phyloP scores from a whole-genome alignment of 331 rosid species.

The Acacia concinna region DNA sequence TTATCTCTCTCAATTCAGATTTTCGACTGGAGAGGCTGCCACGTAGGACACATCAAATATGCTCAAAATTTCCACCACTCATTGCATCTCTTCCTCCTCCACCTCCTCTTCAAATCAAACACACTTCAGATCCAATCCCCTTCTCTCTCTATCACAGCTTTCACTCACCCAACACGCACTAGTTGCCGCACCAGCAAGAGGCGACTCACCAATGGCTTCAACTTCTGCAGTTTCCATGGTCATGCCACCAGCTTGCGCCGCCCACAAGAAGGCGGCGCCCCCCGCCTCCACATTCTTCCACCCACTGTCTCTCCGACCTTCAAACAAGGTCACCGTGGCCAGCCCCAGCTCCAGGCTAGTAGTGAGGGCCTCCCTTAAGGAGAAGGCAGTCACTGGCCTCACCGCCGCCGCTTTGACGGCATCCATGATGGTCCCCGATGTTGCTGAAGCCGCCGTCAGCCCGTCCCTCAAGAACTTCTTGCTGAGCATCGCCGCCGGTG shows the following conservation, averaged over 20 bases:
- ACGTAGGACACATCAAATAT: slow-evolving; percentile 59
- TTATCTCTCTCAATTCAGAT: slow-evolving; percentile 44
- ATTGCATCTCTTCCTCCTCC: slow-evolving; percentile 28
- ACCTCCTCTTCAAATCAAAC: slow-evolving; percentile 37
- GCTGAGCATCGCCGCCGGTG: slow-evolving; percentile 94
- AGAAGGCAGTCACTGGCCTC: slow-evolving; percentile 80
- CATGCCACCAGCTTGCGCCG: slow-evolving; percentile 56
- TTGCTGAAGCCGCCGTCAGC: slow-evolving; percentile 84
- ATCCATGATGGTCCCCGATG: slow-evolving; percentile 79
- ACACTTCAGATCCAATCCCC: slow-evolving; percentile 1
- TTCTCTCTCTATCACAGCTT: slow-evolving; percentile 2
- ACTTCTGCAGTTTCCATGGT: slow-evolving; percentile 83
- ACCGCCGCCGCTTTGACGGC: slow-evolving; percentile 81
- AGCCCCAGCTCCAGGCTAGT: slow-evolving; percentile 47
- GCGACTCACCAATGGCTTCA: slow-evolving; percentile 54
- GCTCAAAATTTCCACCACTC: slow-evolving; percentile 58
- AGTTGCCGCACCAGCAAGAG: background rate
- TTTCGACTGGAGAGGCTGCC: slow-evolving; percentile 48
- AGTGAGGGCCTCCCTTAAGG: slow-evolving; percentile 87
- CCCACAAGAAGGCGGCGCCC: slow-evolving; percentile 54
- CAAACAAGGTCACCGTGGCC: slow-evolving; percentile 45
- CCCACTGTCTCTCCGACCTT: slow-evolving; percentile 56
- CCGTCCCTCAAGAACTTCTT: slow-evolving; percentile 97
- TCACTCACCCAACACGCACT: background rate
- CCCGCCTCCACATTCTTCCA: slow-evolving; percentile 53